Conservation (phyloP, 345 rosid genomes). For the Anastatica hierochuntica region DNA sequence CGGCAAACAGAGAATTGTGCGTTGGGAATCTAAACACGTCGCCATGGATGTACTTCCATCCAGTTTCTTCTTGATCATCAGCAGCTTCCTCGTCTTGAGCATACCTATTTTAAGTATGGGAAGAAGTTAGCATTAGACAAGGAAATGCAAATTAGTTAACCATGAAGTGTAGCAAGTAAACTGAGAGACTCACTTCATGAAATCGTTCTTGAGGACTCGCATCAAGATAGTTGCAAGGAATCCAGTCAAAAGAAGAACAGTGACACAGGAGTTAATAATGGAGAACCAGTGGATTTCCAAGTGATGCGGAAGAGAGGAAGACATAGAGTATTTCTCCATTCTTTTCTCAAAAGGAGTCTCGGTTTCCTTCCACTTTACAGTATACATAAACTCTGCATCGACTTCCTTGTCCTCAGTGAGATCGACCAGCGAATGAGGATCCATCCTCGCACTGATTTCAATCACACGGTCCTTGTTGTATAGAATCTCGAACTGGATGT, state of each 20-base stretch:
- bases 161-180: background rate
- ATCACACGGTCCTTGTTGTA: constrained; percentile 70
- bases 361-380: constrained; percentile 88
- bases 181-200: constrained; percentile 56
- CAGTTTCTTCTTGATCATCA: constrained; percentile 82
- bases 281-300: constrained; percentile 95
- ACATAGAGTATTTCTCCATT: constrained; percentile 76
- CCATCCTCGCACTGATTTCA: constrained; percentile 61
- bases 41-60: constrained; percentile 86
- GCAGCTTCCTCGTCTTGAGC: constrained; percentile 86
- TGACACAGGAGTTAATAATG: constrained; percentile 79
- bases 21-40: constrained; percentile 80
- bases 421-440: constrained; percentile 60
- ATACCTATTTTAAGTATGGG: constrained; percentile 33
- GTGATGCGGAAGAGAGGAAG: constrained; percentile 85
- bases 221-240: constrained; percentile 86
- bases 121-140: background rate
- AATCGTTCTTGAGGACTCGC: constrained; percentile 87
- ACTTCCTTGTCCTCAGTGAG: constrained; percentile 76
- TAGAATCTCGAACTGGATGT: constrained; percentile 61
- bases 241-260: constrained; percentile 84
- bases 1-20: constrained; percentile 61
- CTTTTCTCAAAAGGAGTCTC: constrained; percentile 74
- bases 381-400: constrained; percentile 67
- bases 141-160: background rate